Percentiles rank a stretch among this genome's conserved stretches.
phyloP scores from a whole-genome alignment of 2,329 filamentous ascomycete species.

The Aspergillus ochraceoroseus region DNA sequence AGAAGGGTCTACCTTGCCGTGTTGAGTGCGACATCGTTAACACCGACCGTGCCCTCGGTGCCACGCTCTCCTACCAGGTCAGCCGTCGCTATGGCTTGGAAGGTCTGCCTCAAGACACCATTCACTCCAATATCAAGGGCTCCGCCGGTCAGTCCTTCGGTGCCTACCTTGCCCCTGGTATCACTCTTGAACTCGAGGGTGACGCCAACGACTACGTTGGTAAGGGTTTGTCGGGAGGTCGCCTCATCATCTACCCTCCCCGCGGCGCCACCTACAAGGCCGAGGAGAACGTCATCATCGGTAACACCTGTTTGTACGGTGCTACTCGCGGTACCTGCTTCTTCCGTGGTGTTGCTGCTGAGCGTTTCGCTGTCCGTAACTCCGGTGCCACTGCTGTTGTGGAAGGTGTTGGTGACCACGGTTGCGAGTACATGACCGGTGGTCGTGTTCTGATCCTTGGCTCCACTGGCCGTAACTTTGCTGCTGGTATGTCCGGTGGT shows the following conservation, averaged over 20 bases:
- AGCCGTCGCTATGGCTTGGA: conserved; percentile 86
- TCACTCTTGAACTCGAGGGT: conserved; percentile 91
- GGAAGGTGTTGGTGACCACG: conserved; percentile 92
- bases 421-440: conserved; percentile 98
- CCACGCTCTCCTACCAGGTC: conserved; percentile 92
- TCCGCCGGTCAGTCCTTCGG: conserved; percentile 96
- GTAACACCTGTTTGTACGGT: conserved; percentile 92
- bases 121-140: conserved; percentile 93
- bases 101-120: conserved; percentile 84
- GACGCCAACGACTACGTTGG: conserved; percentile 96
- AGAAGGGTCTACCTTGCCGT: conserved; percentile 86
- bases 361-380: conserved; percentile 95
- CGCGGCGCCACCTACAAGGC: conserved; percentile 88
- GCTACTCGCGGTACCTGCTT: conserved; percentile 86
- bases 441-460: conserved; percentile 84
- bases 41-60: conserved; percentile 88
- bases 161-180: conserved; percentile 85
- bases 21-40: conserved; percentile 97
- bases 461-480: conserved; percentile 90
- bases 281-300: conserved; percentile 90
- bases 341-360: conserved; percentile 94
- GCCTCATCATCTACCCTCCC: conserved; percentile 88
- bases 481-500: conserved; percentile 96
- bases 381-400: conserved; percentile 94
- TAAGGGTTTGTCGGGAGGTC: conserved; percentile 89